Conservation (phyloP, 1,284 basidiomycete genomes). For the Moesziomyces sp. region DNA sequence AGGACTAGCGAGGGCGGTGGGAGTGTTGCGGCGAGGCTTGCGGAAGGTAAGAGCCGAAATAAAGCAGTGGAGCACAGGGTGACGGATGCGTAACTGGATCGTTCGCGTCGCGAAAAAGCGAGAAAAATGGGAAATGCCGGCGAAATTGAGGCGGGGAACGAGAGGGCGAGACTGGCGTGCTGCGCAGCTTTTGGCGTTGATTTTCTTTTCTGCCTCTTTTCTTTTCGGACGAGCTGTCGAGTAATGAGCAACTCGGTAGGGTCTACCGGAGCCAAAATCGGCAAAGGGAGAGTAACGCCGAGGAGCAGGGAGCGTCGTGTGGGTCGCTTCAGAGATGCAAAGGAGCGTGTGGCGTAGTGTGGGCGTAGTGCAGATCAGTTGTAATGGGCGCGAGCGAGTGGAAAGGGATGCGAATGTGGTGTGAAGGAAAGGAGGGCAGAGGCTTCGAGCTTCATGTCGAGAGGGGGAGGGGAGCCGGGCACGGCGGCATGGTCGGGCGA, state of each 20-base stretch:
- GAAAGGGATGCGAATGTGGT: not conserved
- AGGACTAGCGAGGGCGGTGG: too few relatives aligned
- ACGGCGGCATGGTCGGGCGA: too few relatives aligned
- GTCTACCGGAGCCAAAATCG: too few relatives aligned
- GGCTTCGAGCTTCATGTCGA: not conserved
- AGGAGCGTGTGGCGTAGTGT: too few relatives aligned
- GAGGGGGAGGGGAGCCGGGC: too few relatives aligned
- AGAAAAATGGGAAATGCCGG: conserved; percentile 4
- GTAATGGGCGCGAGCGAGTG: not conserved
- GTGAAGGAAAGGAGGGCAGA: not conserved
- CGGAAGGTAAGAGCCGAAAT: not conserved
- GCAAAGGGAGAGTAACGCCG: too few relatives aligned
- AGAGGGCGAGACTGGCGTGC: not conserved
- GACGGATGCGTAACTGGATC: conserved; percentile 30
- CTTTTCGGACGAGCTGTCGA: conserved; percentile 1
- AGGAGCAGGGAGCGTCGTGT: too few relatives aligned
- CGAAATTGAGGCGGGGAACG: conserved; percentile 1
- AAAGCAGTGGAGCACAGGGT: not conserved
- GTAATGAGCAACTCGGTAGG: too few relatives aligned
- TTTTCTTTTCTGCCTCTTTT: conserved; percentile 2
- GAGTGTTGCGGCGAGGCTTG: not conserved
- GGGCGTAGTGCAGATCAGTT: not conserved
- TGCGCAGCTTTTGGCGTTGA: too few relatives aligned
- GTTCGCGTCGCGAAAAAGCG: conserved; percentile 6
- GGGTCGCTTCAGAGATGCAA: not conserved